These are phyloP conservation scores for Picochlorum sp. DNA, from an alignment of 139 green algal genomes.

Conservation along the genomic window DNA sequence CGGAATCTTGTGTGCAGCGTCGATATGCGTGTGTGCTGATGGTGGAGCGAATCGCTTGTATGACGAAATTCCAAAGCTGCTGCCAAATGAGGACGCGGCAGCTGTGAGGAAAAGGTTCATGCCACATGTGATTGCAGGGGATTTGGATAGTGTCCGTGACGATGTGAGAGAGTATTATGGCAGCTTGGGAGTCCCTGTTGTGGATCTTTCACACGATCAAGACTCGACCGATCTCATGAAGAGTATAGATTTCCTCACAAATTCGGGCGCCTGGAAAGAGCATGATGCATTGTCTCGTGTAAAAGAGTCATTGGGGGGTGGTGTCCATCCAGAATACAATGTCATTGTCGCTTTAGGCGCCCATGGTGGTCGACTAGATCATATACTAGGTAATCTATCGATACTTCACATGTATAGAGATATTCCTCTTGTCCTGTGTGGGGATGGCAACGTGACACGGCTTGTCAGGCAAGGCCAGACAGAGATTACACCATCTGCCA, in stretches of 20 bases:
- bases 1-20: slow-evolving; percentile 14
- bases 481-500: slow-evolving; percentile 38
- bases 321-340: not conserved
- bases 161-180: slow-evolving; percentile 59
- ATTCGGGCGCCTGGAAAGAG: slow-evolving; percentile 1
- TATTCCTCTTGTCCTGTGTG: slow-evolving; percentile 67
- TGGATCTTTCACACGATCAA: slow-evolving; percentile 72
- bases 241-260: slow-evolving; percentile 32
- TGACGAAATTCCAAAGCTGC: slow-evolving; percentile 52
- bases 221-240: slow-evolving; percentile 87
- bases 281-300: not conserved
- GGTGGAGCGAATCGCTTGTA: slow-evolving; percentile 85
- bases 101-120: slow-evolving; percentile 26
- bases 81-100: not conserved
- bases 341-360: slow-evolving; percentile 45
- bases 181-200: slow-evolving; percentile 24
- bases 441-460: slow-evolving; percentile 70
- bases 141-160: slow-evolving; percentile 72
- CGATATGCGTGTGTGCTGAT: slow-evolving; percentile 74
- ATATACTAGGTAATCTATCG: slow-evolving; percentile 79
- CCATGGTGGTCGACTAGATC: slow-evolving; percentile 85
- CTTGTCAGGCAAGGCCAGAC: slow-evolving; percentile 53
- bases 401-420: slow-evolving; percentile 60
- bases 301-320: not conserved
- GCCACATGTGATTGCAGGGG: slow-evolving; percentile 69